Conservation (phyloP, 441 rosid species). For the Adansonia rubrostipa region DNA sequence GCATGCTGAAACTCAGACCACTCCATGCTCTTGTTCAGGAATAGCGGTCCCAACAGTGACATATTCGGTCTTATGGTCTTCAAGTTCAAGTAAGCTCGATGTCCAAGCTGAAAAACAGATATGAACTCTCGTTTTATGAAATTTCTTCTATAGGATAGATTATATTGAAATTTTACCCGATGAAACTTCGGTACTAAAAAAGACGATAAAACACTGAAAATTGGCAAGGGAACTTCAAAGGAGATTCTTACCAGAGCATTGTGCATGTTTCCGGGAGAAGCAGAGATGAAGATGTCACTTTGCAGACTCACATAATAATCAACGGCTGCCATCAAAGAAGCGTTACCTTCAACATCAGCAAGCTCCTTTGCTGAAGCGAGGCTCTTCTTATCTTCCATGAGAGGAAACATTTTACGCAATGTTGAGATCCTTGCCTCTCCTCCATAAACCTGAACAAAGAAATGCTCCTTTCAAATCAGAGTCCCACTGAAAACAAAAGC, state of each 20-base stretch:
- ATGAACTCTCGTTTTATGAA: background rate
- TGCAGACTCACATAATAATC: conserved; percentile 73
- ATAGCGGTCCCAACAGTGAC: conserved; percentile 59
- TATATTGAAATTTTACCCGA: background rate
- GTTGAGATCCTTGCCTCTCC: conserved; percentile 68
- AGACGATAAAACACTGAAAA: background rate
- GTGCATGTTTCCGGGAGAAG: conserved; percentile 84
- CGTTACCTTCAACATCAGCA: conserved; percentile 55
- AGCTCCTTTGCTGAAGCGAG: conserved; percentile 54
- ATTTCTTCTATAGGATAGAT: background rate
- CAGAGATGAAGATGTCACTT: conserved; percentile 72
- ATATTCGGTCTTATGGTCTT: conserved; percentile 75
- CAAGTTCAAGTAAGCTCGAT: conserved; percentile 62
- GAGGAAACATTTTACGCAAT: conserved; percentile 61
- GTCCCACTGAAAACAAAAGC: conserved; percentile 7
- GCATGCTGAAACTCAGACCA: conserved; percentile 64
- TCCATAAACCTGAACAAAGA: conserved; percentile 58
- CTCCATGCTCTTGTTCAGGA: conserved; percentile 59
- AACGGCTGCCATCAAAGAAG: conserved; percentile 66
- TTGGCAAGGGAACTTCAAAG: conserved; percentile 1
- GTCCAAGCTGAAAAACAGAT: conserved; percentile 44
- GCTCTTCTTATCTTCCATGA: conserved; percentile 76
- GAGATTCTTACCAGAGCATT: conserved; percentile 52
- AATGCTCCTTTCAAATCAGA: background rate
- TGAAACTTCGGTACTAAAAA: background rate